phyloP scores from a whole-genome alignment of 257 asterid genomes.

The Nicotiana noctiflora region DNA sequence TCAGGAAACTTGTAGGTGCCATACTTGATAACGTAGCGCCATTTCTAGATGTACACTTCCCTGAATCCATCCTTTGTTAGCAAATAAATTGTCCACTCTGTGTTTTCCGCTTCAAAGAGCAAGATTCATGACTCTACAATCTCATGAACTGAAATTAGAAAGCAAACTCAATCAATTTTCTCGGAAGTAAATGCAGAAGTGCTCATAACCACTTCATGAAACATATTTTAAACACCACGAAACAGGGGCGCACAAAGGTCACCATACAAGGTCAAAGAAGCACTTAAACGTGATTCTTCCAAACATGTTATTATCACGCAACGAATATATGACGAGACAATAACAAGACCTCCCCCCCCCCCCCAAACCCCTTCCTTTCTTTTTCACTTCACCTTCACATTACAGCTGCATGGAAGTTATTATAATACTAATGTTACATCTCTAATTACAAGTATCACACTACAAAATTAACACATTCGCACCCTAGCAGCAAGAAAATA shows the following conservation, averaged over 20 bases:
- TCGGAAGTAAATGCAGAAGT: neutral
- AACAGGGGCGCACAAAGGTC: neutral
- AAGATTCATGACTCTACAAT: neutral
- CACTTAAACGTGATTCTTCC: neutral
- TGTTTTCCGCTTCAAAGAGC: constrained; percentile 4
- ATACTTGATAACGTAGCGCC: constrained; percentile 36
- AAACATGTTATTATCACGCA: neutral
- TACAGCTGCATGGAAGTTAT: neutral
- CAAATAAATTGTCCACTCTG: neutral
- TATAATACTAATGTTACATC: neutral
- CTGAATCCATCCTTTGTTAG: constrained; percentile 41
- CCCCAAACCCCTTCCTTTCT: neutral
- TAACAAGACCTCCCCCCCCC: neutral
- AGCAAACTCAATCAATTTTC: neutral
- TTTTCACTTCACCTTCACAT: neutral
- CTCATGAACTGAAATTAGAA: neutral
- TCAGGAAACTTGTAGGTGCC: constrained; percentile 39
- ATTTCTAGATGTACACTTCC: constrained; percentile 34
- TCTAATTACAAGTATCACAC: neutral
- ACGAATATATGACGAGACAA: neutral
- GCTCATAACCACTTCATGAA: neutral
- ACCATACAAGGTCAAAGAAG: neutral
- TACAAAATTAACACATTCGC: neutral
- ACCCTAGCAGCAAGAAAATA: neutral
- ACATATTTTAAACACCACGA: neutral